Evolutionary conservation across 805 yeast genomes (phyloP).

Genomic region (Dipodascus albidus): DNA sequence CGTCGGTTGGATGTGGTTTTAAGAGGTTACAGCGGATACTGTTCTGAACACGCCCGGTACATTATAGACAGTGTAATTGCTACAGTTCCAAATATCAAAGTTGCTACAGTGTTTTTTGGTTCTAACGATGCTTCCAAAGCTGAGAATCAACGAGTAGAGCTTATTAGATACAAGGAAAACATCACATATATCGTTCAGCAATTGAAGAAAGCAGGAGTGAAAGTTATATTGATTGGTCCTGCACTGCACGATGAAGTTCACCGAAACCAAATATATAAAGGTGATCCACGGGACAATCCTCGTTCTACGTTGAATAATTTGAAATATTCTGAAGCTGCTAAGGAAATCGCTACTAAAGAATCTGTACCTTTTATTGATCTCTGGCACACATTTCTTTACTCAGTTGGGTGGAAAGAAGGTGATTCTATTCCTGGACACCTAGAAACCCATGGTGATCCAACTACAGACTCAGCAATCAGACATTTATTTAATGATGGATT

Average conservation of each 20-base stretch:
- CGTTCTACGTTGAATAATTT: conserved; percentile 37
- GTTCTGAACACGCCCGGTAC: conserved; percentile 44
- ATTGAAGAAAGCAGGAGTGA: conserved; percentile 33
- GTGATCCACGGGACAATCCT: conserved; percentile 28
- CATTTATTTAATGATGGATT: conserved; percentile 40
- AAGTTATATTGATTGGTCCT: conserved; percentile 52
- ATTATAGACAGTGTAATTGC: conserved; percentile 15
- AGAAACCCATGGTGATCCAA: conserved; percentile 1
- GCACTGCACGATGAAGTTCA: conserved; percentile 33
- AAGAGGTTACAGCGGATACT: conserved; percentile 74
- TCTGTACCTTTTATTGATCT: conserved; percentile 49
- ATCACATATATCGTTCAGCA: conserved; percentile 31
- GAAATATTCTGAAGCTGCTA: conserved; percentile 41
- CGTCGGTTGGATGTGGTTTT: conserved; percentile 58
- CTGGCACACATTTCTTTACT: conserved; percentile 32
- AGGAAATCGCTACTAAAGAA: conserved; percentile 33
- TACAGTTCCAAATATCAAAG: neutral
- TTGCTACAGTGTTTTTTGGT: conserved; percentile 56
- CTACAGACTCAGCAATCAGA: conserved; percentile 6
- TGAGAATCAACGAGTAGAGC: conserved; percentile 38
- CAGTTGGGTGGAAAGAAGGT: conserved; percentile 31
- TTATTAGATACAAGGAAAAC: conserved; percentile 40
- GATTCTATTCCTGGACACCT: conserved; percentile 14
- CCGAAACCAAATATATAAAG: conserved; percentile 22
- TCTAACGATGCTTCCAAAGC: conserved; percentile 57